phyloP scores from a whole-genome alignment of 2,329 filamentous ascomycete species.

The Endocalyx cinctus region DNA sequence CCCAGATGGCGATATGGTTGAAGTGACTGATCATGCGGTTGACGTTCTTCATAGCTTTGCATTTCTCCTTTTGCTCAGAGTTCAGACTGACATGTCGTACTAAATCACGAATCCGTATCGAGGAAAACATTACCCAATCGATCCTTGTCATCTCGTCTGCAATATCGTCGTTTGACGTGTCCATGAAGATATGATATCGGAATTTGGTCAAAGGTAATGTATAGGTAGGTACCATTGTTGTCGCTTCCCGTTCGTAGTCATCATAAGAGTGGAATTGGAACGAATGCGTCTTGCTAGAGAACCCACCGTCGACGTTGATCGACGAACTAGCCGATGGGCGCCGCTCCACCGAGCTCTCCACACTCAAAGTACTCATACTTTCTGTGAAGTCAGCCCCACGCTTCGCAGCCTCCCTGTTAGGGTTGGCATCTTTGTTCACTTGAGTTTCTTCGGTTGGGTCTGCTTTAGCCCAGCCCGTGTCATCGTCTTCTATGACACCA shows the following conservation, averaged over 20 bases:
- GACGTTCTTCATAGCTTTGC: conserved; percentile 75
- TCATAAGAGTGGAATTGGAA: conserved; percentile 65
- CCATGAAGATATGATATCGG: conserved; percentile 89
- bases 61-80: conserved; percentile 65
- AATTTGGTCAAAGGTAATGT: conserved; percentile 72
- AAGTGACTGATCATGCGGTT: conserved; percentile 93
- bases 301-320: conserved; percentile 33
- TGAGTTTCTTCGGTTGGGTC: conserved; percentile 49
- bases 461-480: conserved; percentile 84
- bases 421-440: conserved; percentile 14
- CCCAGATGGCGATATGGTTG: conserved; percentile 79
- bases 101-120: conserved; percentile 87
- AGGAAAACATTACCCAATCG: conserved; percentile 97
- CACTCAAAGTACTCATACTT: conserved; percentile 43
- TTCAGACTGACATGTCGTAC: conserved; percentile 84
- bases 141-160: conserved; percentile 91
- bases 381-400: conserved; percentile 33
- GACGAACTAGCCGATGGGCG: conserved; percentile 44
- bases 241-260: conserved; percentile 75
- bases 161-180: conserved; percentile 75
- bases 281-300: conserved; percentile 33
- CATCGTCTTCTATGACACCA: conserved; percentile 76
- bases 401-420: conserved; percentile 16
- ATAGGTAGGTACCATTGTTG: conserved; percentile 64
- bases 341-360: conserved; percentile 40